phyloP scores from a whole-genome alignment of 2,329 filamentous ascomycete species.

The Lojkania enalia region DNA sequence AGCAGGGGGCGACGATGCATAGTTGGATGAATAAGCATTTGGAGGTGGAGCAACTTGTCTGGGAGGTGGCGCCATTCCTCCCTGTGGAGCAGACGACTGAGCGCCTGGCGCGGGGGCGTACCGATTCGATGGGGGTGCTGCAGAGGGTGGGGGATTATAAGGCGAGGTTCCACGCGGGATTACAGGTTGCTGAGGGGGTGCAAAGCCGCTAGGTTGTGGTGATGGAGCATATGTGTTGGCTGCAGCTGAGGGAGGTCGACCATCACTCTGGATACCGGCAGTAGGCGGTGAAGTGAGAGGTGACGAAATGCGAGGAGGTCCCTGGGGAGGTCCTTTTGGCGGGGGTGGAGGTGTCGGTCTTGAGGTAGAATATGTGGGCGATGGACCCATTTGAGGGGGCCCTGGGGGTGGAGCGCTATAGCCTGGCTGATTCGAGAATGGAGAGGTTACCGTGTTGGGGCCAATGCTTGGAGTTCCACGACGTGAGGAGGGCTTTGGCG shows the following conservation, averaged over 20 bases:
- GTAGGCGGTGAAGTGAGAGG: slow-evolving; percentile 61
- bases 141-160: slow-evolving; percentile 81
- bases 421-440: slow-evolving; percentile 69
- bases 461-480: slow-evolving; percentile 70
- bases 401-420: slow-evolving; percentile 54
- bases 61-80: slow-evolving; percentile 45
- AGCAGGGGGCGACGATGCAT: slow-evolving; percentile 31
- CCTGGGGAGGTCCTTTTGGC: slow-evolving; percentile 67
- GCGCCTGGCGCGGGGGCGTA: slow-evolving; percentile 68
- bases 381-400: slow-evolving; percentile 60
- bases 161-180: slow-evolving; percentile 78
- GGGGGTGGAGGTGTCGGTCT: slow-evolving; percentile 75
- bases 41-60: slow-evolving; percentile 52
- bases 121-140: slow-evolving; percentile 58
- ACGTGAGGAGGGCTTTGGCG: slow-evolving; percentile 69
- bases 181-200: slow-evolving; percentile 57
- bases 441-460: slow-evolving; percentile 67
- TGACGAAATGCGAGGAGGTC: slow-evolving; percentile 63
- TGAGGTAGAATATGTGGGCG: slow-evolving; percentile 61
- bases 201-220: slow-evolving; percentile 48
- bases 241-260: slow-evolving; percentile 59
- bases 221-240: slow-evolving; percentile 62
- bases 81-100: slow-evolving; percentile 50
- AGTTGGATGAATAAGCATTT: slow-evolving; percentile 46
- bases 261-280: slow-evolving; percentile 43